These are phyloP conservation scores for Hypoxylon sp. DNA, from an alignment of 2,329 filamentous ascomycete species.

Conservation along the genomic window DNA sequence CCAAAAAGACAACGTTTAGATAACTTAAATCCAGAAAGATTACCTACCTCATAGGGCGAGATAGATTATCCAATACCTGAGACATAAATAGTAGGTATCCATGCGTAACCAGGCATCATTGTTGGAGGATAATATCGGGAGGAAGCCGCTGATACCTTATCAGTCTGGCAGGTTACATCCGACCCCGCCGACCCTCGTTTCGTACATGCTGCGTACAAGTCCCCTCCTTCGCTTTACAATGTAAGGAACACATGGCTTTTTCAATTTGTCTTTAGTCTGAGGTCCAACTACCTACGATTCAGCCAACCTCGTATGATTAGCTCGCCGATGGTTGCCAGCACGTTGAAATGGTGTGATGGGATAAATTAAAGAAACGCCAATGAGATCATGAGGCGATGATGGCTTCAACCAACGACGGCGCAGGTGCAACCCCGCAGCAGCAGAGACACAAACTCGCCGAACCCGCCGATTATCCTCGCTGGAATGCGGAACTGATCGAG, in stretches of 20 bases:
- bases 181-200: slow-evolving; percentile 34
- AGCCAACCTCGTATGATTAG: slow-evolving; percentile 5
- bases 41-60: background rate
- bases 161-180: slow-evolving; percentile 33
- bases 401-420: slow-evolving; percentile 22
- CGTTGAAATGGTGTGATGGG: slow-evolving; percentile 12
- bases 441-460: slow-evolving; percentile 34
- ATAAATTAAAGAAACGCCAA: slow-evolving; percentile 1
- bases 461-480: slow-evolving; percentile 31
- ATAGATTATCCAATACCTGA: background rate
- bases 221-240: background rate
- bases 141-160: slow-evolving; percentile 28
- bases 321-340: background rate
- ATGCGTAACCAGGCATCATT: background rate
- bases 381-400: slow-evolving; percentile 27
- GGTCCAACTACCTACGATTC: background rate
- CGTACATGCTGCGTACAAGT: background rate
- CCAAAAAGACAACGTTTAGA: too few relatives aligned
- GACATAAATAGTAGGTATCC: background rate
- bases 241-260: slow-evolving; percentile 17
- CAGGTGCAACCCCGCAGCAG: slow-evolving; percentile 4
- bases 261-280: background rate
- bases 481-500: slow-evolving; percentile 42
- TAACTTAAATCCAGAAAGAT: background rate
- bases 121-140: slow-evolving; percentile 14